Base-by-base conservation (phyloP, 2,329 filamentous ascomycete genomes). In the Catunica adiposa region DNA sequence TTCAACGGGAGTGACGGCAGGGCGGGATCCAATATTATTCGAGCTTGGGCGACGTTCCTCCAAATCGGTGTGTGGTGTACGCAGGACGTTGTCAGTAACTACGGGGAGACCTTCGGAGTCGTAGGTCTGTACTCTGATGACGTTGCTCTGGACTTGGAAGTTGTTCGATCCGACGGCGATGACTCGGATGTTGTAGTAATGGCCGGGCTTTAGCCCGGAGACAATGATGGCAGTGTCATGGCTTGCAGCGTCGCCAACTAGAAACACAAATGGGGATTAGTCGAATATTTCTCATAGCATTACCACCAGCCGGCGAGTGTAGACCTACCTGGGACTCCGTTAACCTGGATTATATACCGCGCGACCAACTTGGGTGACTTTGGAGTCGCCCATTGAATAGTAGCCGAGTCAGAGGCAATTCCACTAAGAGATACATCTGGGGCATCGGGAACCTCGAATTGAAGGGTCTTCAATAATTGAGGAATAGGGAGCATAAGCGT, bases 111-210 rank as follows among this genome's bases (percentile, higher is more conserved):
- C 80, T 67, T 83, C 81, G 62, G 71, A 74, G 64, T 72, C 77
- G 66, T 78, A 82, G 50, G 92, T 97, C 62, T 85, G 80, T 55
- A 98, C 74, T 55, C 92, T 84, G 60, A 97, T 82, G 38, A 94
- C 80, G 3, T 81, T 77, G 66, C 92, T 96, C 38, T 87, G 85
- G 0, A 89, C 88, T 65, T 94, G 88, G 63, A 97, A 97, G 67
- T 92, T 94, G 62, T 89, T 88, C 29, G 84, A 80, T 51, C 90
- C 94, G 55, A 96, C 84, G 40, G 90, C 88, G 62, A 96, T 86
- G 55, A 97, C 87, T 59, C 90, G 84, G 26, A 98, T 83, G 61
- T 94, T 94, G 70, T 97, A 97, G 64, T 89, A 94, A 63, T 86
- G 86, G 61, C 84, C 82, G 0, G 92, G 89, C 62, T 84, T 83